Percentiles rank a stretch among this genome's conserved stretches.
Conservation (phyloP, 192 early-diverging fungal genomes). For the Obelidium mucronatum region DNA sequence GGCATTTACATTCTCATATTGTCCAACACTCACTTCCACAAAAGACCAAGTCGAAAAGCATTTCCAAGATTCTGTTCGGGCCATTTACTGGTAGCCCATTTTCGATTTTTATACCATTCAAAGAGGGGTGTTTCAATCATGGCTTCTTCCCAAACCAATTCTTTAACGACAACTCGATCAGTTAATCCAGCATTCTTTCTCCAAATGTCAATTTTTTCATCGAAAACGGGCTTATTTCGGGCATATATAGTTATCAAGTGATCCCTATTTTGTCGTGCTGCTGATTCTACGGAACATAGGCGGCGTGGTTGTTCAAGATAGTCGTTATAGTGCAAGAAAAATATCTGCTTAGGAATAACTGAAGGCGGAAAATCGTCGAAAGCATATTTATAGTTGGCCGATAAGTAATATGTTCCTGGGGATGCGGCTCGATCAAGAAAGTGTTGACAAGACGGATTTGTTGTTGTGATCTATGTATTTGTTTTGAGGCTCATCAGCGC, state of each 20-base stretch:
- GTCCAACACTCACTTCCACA: conserved; percentile 38
- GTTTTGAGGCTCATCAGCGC: too few species aligned
- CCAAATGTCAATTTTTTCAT: not conserved
- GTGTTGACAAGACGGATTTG: not conserved
- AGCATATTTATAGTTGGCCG: not conserved
- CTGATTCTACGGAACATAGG: conserved; percentile 45
- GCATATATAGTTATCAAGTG: conserved; percentile 41
- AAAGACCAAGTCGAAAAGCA: conserved; percentile 40
- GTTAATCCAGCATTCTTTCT: not conserved
- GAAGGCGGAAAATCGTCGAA: not conserved
- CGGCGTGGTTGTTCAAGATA: conserved; percentile 23
- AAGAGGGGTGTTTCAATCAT: conserved; percentile 43
- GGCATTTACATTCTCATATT: conserved; percentile 50
- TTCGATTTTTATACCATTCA: conserved; percentile 31
- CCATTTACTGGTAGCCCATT: conserved; percentile 29
- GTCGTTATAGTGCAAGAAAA: conserved; percentile 47
- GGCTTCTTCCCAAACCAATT: conserved; percentile 18
- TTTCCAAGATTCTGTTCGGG: conserved; percentile 49
- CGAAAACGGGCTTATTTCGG: not conserved
- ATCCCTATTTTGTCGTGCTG: conserved; percentile 36
- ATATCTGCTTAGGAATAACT: conserved; percentile 32
- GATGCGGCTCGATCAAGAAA: not conserved
- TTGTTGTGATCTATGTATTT: not conserved
- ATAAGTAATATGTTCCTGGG: not conserved
- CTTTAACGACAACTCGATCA: conserved; percentile 5